Percentiles rank a stretch among this genome's conserved stretches.
Evolutionary conservation across 306 rosid genomes (phyloP).

Genomic region (Rosa lucieae): DNA sequence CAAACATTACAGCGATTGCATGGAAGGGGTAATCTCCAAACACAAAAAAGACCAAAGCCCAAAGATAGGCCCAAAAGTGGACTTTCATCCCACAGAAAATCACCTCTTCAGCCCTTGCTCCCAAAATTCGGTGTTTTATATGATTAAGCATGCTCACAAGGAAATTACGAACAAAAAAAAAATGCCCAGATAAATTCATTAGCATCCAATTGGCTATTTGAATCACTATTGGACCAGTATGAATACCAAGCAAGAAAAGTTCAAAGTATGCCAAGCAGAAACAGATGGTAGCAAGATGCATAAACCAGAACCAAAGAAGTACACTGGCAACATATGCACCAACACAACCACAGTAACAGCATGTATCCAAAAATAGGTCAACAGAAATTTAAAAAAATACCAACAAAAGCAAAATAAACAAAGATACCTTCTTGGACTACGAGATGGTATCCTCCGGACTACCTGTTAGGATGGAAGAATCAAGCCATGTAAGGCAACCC

Average conservation of each 20-base stretch:
- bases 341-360: background rate
- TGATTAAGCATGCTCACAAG: background rate
- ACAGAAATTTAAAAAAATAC: background rate
- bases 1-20: background rate
- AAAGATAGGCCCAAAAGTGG: background rate
- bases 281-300: background rate
- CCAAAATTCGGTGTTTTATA: background rate
- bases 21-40: background rate
- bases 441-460: conserved; percentile 54
- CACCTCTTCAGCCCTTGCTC: background rate
- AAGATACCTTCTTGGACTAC: conserved; percentile 80
- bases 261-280: background rate
- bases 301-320: background rate
- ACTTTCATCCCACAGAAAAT: background rate
- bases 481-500: conserved; percentile 12
- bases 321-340: background rate
- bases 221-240: background rate
- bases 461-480: conserved; percentile 42
- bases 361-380: background rate
- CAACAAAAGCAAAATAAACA: background rate
- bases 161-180: background rate
- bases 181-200: background rate
- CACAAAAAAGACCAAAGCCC: background rate
- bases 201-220: background rate
- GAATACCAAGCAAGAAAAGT: background rate